Evolutionary conservation across 2,329 filamentous ascomycete species (phyloP), one percentile per base, ranked within the genome.

Genomic region (Chalaropsis thielavioides): DNA sequence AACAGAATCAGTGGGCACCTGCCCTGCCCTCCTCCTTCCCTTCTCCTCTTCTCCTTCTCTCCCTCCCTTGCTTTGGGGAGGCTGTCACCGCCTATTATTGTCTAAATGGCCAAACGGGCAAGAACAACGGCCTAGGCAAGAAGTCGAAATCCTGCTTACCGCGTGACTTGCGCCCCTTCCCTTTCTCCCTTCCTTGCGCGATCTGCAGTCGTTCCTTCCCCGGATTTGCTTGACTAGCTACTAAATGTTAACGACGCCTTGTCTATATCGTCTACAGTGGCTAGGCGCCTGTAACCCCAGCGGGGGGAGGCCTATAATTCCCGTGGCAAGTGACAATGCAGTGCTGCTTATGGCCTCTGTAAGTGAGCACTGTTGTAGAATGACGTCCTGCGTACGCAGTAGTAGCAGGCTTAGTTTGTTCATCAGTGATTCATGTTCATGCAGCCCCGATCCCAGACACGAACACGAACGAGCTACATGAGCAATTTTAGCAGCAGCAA

Each of bases 391-490:
- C 46, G 27, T 8, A 27, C 46, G 24, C 19, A 24, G 19, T 19
- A 51, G 46, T 7, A 51, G 7, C 46, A 24, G 46, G 46, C 46
- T 27, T 19, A 51, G 46, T 10, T 27, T 38, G 8, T 38, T 38
- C 35, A 38, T 38, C 35, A 38, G 35, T 38, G 8, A 58, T 35
- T 58, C 27, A 58, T 35, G 54, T 58, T 38, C 54, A 58, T 58
- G 54, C 54, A 58, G 54, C 8, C 54, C 15, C 54, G 54, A 38
- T 58, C 27, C 27, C 24, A 58, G 54, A 35, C 54, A 38, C 17
- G 15, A 13, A 58, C 54, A 58, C 27, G 27, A 58, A 58, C 54
- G 54, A 58, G 54, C 54, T 27, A 58, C 54, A 58, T 58, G 54
- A 58, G 54, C 54, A 58, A 58, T 58, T 58, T 58, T 58, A 17